Evolutionary conservation across 73 alveolate genomes (phyloP).

Genomic region (Paramecium pentaurelia): DNA sequence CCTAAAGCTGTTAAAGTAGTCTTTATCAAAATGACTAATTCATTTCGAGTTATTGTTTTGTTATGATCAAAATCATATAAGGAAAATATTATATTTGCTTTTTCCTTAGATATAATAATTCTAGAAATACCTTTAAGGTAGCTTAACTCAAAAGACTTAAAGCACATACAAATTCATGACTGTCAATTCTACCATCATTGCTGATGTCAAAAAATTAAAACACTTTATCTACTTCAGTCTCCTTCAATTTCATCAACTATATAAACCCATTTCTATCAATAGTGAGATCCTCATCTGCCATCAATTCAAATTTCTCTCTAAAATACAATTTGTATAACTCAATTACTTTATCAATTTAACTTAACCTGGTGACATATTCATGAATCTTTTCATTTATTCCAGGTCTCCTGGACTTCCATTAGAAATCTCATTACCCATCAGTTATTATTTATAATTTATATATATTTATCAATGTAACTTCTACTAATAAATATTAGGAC

Average conservation of each 20-base stretch:
- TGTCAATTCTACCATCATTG: slow-evolving; percentile 48
- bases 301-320: slow-evolving; percentile 58
- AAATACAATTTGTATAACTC: neutral
- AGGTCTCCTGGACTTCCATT: slow-evolving; percentile 52
- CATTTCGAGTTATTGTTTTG: slow-evolving; percentile 89
- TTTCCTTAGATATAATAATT: slow-evolving; percentile 40
- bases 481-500: neutral
- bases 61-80: slow-evolving; percentile 92
- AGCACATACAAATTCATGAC: slow-evolving; percentile 59
- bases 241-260: slow-evolving; percentile 55
- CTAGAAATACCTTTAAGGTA: neutral
- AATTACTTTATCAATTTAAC: slow-evolving; percentile 51
- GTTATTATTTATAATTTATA: neutral
- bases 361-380: slow-evolving; percentile 59
- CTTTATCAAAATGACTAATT: slow-evolving; percentile 80
- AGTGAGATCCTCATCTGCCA: slow-evolving; percentile 65
- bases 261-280: slow-evolving; percentile 47
- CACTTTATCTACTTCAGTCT: slow-evolving; percentile 49
- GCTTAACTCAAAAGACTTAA: slow-evolving; percentile 33
- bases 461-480: neutral
- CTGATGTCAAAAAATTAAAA: slow-evolving; percentile 44
- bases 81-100: slow-evolving; percentile 74
- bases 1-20: slow-evolving; percentile 80
- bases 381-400: slow-evolving; percentile 52
- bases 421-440: slow-evolving; percentile 59